A percentile compares a stretch with the other conserved stretches of the same genome.
phyloP scores from a whole-genome alignment of 805 yeast species.

The Metschnikowia vanudenii region DNA sequence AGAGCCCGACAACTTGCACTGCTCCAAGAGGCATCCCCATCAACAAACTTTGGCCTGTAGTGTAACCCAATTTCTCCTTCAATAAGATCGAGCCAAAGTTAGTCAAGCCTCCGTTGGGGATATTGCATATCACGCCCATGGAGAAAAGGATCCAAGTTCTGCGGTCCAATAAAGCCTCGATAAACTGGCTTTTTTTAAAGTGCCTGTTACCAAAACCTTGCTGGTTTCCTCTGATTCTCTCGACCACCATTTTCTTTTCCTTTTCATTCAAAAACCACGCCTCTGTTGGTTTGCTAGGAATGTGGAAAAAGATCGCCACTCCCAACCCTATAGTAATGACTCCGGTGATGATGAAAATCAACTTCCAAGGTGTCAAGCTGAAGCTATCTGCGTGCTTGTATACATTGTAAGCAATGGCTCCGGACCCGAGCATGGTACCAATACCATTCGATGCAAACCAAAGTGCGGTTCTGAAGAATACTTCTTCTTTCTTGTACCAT shows the following conservation, averaged over 20 bases:
- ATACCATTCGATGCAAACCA: slow-evolving; percentile 37
- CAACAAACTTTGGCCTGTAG: slow-evolving; percentile 36
- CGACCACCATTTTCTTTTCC: no score
- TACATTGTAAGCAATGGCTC: slow-evolving; percentile 55
- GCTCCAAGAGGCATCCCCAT: slow-evolving; percentile 50
- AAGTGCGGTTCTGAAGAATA: slow-evolving; percentile 30
- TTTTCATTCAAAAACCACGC: no score
- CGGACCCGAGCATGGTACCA: slow-evolving; percentile 27
- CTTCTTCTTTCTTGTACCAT: slow-evolving; percentile 49
- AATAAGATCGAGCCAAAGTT: slow-evolving; percentile 42
- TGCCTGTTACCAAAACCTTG: no score
- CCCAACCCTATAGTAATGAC: slow-evolving; percentile 25
- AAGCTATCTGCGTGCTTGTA: slow-evolving; percentile 39
- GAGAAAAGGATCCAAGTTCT: no score
- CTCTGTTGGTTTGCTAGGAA: no score
- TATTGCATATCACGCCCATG: no score
- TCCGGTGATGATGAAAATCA: slow-evolving; percentile 34
- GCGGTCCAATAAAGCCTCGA: no score
- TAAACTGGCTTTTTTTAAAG: no score
- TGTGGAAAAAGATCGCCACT: slow-evolving; percentile 31
- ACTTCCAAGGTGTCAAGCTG: slow-evolving; percentile 42
- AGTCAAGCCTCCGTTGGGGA: no score
- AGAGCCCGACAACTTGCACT: slow-evolving; percentile 42
- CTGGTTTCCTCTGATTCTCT: no score
- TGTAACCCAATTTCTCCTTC: slow-evolving; percentile 40